phyloP scores from a whole-genome alignment of 805 yeast genomes.

The Ogataea paraovalis region DNA sequence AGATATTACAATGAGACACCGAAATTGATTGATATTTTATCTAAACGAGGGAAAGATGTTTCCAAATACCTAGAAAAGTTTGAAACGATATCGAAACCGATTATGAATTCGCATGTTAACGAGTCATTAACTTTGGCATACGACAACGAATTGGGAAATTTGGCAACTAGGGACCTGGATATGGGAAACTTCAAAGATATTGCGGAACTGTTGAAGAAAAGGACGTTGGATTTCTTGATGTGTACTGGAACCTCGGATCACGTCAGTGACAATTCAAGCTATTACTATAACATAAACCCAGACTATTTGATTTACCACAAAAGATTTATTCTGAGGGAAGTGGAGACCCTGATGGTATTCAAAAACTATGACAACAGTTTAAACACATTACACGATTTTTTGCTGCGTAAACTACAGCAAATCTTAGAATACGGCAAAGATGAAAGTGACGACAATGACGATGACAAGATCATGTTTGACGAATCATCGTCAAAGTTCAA shows the following conservation, averaged over 20 bases:
- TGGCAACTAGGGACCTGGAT: slow-evolving; percentile 2
- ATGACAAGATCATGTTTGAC: slow-evolving; percentile 11
- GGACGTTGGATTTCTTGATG: slow-evolving; percentile 15
- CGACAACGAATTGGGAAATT: slow-evolving; percentile 9
- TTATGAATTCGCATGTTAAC: not conserved
- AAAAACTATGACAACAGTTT: slow-evolving; percentile 20
- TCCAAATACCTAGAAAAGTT: slow-evolving; percentile 6
- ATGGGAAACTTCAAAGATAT: slow-evolving; percentile 11
- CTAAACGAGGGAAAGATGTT: slow-evolving; percentile 6
- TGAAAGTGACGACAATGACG: slow-evolving; percentile 17
- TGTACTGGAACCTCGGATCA: slow-evolving; percentile 16
- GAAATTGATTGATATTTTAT: slow-evolving; percentile 8
- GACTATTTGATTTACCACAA: slow-evolving; percentile 12
- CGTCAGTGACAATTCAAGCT: slow-evolving; percentile 17
- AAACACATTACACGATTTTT: slow-evolving; percentile 9
- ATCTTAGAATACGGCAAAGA: slow-evolving; percentile 18
- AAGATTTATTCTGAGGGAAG: slow-evolving; percentile 13
- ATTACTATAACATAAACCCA: slow-evolving; percentile 18
- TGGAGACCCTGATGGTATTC: slow-evolving; percentile 16
- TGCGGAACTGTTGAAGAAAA: slow-evolving; percentile 8
- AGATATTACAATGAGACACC: slow-evolving; percentile 14
- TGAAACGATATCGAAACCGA: slow-evolving; percentile 4
- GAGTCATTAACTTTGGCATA: slow-evolving; percentile 3
- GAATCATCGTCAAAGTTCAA: not conserved
- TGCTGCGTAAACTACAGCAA: slow-evolving; percentile 19